Evolutionary conservation across 2,329 filamentous ascomycete genomes (phyloP), one percentile per base, ranked within the genome.

Genomic region (Ascochyta koolunga): DNA sequence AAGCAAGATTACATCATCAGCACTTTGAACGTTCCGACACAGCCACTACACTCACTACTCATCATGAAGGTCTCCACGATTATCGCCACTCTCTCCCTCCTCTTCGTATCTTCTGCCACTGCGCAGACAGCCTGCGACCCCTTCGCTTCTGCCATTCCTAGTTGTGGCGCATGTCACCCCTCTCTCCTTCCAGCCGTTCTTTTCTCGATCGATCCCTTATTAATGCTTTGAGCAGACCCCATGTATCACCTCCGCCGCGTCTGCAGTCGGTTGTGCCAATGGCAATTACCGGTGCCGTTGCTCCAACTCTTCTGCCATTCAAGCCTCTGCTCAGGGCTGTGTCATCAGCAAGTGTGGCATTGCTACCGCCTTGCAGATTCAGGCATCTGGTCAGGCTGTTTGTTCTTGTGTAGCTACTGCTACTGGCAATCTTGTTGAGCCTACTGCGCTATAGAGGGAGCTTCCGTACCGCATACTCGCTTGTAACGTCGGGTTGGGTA

Each of bases 81-180:
- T 41, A 5, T 59, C 39, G 27, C 47, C 24, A 31, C 44, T 25
- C 11, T 62, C 40, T 8, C 45, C 32, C 22, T 48, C 32, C 10
- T 46, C 22, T 47, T 46, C 37, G 41, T 43, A 15, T 49, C 47
- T 15, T 45, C 56, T 5, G 50, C 42, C 38, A 25, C 53, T 39
- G 59, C 59, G 10, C 59, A 60, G 39, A 58, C 55, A 21, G 55
- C 52, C n/a, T 62, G 59, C 27, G 48, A 57, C 42, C 19, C 56
- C 11, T 45, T 39, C 15, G 51, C 54, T 24, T 49, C 56, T 27
- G 51, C 54, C 6, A 46, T 62, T 22, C 56, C 59, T 2, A 55
- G 44, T 4, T 60, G 59, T 36, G 59, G 56, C 16, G 54, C 58
- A 58, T n/a, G 39, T 13, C 2, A n/a, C 1, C 21, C 46, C n/a